Evolutionary conservation across 805 yeast genomes (phyloP).

Genomic region (Ogataea salicorniae): DNA sequence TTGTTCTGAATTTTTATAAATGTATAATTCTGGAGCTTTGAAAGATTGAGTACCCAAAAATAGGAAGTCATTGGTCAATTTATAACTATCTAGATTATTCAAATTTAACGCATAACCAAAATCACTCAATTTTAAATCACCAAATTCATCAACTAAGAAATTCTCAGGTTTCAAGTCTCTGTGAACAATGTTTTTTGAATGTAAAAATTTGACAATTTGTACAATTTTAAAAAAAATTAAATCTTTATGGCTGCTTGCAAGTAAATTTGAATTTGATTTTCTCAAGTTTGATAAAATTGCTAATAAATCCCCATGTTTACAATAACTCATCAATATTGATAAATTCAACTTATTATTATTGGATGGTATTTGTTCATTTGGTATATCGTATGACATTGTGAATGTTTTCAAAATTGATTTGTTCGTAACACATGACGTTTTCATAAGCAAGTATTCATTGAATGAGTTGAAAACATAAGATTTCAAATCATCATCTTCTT

Average conservation of each 20-base stretch:
- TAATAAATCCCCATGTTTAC: slow-evolving; percentile 43
- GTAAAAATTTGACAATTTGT: slow-evolving; percentile 41
- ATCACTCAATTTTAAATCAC: slow-evolving; percentile 42
- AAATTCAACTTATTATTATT: slow-evolving; percentile 7
- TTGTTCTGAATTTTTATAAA: slow-evolving; percentile 4
- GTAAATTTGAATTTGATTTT: slow-evolving; percentile 27
- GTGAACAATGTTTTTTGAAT: slow-evolving; percentile 39
- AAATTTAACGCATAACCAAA: slow-evolving; percentile 46
- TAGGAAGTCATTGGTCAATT: slow-evolving; percentile 19
- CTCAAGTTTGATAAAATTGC: slow-evolving; percentile 38
- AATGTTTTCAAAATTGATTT: slow-evolving; percentile 10
- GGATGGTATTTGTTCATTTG: background rate
- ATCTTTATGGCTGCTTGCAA: slow-evolving; percentile 35
- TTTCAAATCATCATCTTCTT: slow-evolving; percentile 1
- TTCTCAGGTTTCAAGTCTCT: slow-evolving; percentile 55
- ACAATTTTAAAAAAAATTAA: slow-evolving; percentile 49
- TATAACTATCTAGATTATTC: slow-evolving; percentile 16
- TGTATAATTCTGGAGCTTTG: slow-evolving; percentile 48
- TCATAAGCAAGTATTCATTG: slow-evolving; percentile 27
- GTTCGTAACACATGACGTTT: slow-evolving; percentile 4
- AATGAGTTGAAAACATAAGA: slow-evolving; percentile 16
- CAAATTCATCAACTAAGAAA: slow-evolving; percentile 40
- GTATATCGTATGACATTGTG: slow-evolving; percentile 9
- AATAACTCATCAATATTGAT: slow-evolving; percentile 39
- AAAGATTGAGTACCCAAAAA: slow-evolving; percentile 48